Evolutionary conservation across 1,284 basidiomycete genomes (phyloP).

Genomic region (Ganoderma lingzhi): DNA sequence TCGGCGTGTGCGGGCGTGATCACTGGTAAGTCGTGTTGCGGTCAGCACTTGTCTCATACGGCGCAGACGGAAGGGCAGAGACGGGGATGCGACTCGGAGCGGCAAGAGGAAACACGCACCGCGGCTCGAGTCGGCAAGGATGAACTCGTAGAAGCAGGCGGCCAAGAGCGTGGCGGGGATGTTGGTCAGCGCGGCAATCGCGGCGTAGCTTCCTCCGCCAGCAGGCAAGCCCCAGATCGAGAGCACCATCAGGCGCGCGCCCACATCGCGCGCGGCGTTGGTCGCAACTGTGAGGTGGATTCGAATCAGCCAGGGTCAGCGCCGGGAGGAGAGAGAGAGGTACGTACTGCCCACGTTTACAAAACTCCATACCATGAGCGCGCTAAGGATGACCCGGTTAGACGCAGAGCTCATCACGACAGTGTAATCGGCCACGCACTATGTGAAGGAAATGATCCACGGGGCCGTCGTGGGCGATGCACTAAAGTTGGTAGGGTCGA

Average conservation of each 20-base stretch:
- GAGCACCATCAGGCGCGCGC: slow-evolving; percentile 64
- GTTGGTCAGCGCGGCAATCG: slow-evolving; percentile 70
- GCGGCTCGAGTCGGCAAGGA: slow-evolving; percentile 63
- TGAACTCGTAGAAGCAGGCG: slow-evolving; percentile 58
- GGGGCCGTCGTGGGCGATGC: slow-evolving; percentile 60
- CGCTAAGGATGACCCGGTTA: slow-evolving; percentile 45
- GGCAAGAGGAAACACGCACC: slow-evolving; percentile 36
- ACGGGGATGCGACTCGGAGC: neutral
- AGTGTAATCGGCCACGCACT: slow-evolving; percentile 47
- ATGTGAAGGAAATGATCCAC: slow-evolving; percentile 61
- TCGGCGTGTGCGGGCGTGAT: slow-evolving; percentile 36
- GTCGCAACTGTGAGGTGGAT: slow-evolving; percentile 53
- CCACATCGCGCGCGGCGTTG: slow-evolving; percentile 73
- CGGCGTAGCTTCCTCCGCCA: slow-evolving; percentile 64
- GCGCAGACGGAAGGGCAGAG: neutral
- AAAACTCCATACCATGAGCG: slow-evolving; percentile 65
- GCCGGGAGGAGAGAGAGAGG: neutral
- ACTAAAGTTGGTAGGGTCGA: slow-evolving; percentile 71
- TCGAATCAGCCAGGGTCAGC: slow-evolving; percentile 2
- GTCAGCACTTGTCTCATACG: neutral
- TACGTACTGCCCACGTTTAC: slow-evolving; percentile 57
- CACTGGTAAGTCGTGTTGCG: slow-evolving; percentile 24
- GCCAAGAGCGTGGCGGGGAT: slow-evolving; percentile 67
- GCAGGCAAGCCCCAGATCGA: slow-evolving; percentile 66
- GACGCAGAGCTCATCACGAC: neutral